A percentile compares a stretch with the other conserved stretches of the same genome.
Conservation (phyloP, 2,329 filamentous ascomycete genomes). For the Orbilia quercus region DNA sequence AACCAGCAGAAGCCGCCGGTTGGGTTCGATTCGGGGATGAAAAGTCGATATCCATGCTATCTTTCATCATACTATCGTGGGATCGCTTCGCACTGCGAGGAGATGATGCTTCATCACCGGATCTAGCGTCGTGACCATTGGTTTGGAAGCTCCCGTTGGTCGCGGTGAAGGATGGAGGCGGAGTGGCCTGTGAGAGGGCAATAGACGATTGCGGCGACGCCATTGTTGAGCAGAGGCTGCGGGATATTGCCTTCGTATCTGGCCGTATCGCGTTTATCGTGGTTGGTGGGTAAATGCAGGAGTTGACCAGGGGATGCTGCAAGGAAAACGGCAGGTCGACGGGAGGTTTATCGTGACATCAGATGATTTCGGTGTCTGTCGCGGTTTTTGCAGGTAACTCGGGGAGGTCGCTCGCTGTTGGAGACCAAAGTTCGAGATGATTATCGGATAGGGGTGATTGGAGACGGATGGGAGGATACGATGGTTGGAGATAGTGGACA, state of each 20-base stretch:
- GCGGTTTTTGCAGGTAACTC: slow-evolving; percentile 1
- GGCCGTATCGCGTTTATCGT: slow-evolving; percentile 34
- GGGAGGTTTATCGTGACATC: slow-evolving; percentile 38
- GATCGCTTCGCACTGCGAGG: slow-evolving; percentile 48
- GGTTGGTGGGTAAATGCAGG: slow-evolving; percentile 33
- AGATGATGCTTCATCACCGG: slow-evolving; percentile 45
- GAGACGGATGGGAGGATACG: slow-evolving; percentile 10
- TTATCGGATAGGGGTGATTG: slow-evolving; percentile 2
- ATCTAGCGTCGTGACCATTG: slow-evolving; percentile 37
- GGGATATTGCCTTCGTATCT: slow-evolving; percentile 16
- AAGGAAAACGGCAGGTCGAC: slow-evolving; percentile 17
- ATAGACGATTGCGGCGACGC: slow-evolving; percentile 49
- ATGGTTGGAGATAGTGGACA: not conserved
- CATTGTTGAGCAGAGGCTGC: slow-evolving; percentile 20
- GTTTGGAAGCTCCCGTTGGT: slow-evolving; percentile 50
- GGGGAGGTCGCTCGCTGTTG: not conserved
- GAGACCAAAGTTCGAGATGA: not conserved
- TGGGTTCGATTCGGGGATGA: slow-evolving; percentile 29
- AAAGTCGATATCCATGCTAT: slow-evolving; percentile 47
- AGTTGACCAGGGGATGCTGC: slow-evolving; percentile 13
- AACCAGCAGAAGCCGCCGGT: slow-evolving; percentile 19
- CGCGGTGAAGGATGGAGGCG: slow-evolving; percentile 44
- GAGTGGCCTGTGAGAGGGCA: slow-evolving; percentile 48
- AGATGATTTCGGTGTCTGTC: slow-evolving; percentile 4
- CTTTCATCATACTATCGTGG: slow-evolving; percentile 55